Evolutionary conservation across 1,284 basidiomycete species (phyloP).

Genomic region (Trichosporon faecale): DNA sequence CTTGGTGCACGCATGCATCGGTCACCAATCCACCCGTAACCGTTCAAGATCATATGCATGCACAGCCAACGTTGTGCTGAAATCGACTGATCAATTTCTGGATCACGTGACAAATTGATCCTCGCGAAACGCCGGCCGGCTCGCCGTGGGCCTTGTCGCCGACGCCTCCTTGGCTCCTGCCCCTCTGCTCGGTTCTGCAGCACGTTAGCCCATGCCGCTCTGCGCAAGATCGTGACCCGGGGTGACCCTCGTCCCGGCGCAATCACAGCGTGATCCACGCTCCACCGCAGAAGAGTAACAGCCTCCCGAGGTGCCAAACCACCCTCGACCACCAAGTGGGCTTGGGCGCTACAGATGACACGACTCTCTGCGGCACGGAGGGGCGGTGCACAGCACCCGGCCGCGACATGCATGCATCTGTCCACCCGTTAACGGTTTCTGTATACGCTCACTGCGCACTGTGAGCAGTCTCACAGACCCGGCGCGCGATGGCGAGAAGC

Average conservation of each 20-base stretch:
- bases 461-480: not conserved
- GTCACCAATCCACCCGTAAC: not conserved
- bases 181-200: conserved; percentile 7
- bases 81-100: conserved; percentile 4
- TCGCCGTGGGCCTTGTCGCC: conserved; percentile 6
- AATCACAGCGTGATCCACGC: not conserved
- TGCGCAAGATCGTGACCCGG: conserved; percentile 2
- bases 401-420: not conserved
- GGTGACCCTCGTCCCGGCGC: not conserved
- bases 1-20: not conserved
- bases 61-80: conserved; percentile 8
- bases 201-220: conserved; percentile 5
- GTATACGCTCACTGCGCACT: not conserved
- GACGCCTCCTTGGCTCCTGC: conserved; percentile 9
- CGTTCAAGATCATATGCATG: conserved; percentile 10
- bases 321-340: not conserved
- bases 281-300: not conserved
- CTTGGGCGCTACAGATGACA: not conserved
- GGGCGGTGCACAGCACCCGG: not conserved
- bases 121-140: conserved; percentile 10
- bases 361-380: not conserved
- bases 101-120: conserved; percentile 12
- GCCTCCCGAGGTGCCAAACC: not conserved
- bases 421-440: not conserved
- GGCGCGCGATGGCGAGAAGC: not conserved